phyloP scores from a whole-genome alignment of 2,329 filamentous ascomycete genomes.

The Fusarium concolor region DNA sequence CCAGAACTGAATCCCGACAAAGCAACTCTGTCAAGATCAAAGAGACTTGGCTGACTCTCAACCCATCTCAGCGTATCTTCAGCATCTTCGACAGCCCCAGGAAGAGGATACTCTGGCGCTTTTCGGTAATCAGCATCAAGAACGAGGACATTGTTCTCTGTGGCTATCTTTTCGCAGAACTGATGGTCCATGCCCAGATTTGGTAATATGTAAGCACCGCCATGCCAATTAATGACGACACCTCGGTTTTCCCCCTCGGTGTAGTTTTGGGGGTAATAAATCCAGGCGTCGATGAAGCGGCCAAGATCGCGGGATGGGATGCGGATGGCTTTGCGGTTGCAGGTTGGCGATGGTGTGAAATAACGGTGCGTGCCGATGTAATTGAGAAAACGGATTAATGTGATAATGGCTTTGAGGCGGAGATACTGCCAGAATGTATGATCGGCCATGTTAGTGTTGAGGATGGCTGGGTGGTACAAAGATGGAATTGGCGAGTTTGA shows the following conservation, averaged over 20 bases:
- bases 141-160: slow-evolving; percentile 42
- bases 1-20: slow-evolving; percentile 61
- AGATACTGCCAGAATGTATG: slow-evolving; percentile 29
- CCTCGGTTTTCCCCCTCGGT: slow-evolving; percentile 3
- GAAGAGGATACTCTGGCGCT: slow-evolving; percentile 55
- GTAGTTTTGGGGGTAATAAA: slow-evolving; percentile 41
- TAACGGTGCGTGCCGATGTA: slow-evolving; percentile 24
- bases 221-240: slow-evolving; percentile 53
- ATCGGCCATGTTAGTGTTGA: neutral
- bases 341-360: slow-evolving; percentile 15
- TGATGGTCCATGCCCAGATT: slow-evolving; percentile 54
- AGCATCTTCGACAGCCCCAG: slow-evolving; percentile 48
- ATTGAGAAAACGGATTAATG: slow-evolving; percentile 30
- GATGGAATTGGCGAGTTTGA: neutral
- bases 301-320: slow-evolving; percentile 47
- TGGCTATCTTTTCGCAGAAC: slow-evolving; percentile 52
- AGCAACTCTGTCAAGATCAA: slow-evolving; percentile 53
- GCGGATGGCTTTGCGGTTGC: slow-evolving; percentile 24
- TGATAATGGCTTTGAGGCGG: slow-evolving; percentile 26
- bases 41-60: slow-evolving; percentile 39
- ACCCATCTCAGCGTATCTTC: slow-evolving; percentile 54
- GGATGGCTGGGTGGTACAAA: too few species aligned
- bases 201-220: slow-evolving; percentile 51
- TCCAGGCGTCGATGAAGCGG: slow-evolving; percentile 46
- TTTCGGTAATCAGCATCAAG: slow-evolving; percentile 55